Percentiles rank a stretch among this genome's conserved stretches.
Conservation (phyloP, 1,139 yeast species). For the Pichia sp. region DNA sequence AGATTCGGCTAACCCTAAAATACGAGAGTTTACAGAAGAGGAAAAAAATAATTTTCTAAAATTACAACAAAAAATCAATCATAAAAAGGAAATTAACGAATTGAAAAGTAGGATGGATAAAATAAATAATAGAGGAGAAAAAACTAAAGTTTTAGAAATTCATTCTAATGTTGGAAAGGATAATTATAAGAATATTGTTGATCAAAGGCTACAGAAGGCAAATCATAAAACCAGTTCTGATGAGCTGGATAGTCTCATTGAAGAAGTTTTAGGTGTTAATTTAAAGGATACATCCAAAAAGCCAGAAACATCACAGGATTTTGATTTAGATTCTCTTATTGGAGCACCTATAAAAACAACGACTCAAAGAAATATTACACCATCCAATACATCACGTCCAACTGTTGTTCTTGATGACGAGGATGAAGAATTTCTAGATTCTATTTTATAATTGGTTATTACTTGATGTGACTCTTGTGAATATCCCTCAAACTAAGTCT, state of each 20-base stretch:
- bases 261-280: constrained; percentile 13
- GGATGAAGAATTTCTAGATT: constrained; percentile 11
- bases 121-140: constrained; percentile 11
- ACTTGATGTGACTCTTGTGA: too few species aligned
- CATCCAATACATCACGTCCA: neutral
- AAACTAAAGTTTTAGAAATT: constrained; percentile 19
- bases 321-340: constrained; percentile 8
- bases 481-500: too few species aligned
- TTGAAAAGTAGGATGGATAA: constrained; percentile 16
- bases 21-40: constrained; percentile 19
- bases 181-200: constrained; percentile 18
- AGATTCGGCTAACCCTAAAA: constrained; percentile 8
- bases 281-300: constrained; percentile 1
- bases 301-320: neutral
- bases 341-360: neutral
- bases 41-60: constrained; percentile 20
- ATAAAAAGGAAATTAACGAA: constrained; percentile 10
- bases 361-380: neutral
- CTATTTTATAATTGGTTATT: constrained; percentile 3
- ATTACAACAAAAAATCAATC: constrained; percentile 20
- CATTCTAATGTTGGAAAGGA: constrained; percentile 16
- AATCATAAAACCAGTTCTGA: constrained; percentile 12
- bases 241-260: constrained; percentile 20
- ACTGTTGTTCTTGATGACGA: constrained; percentile 3
- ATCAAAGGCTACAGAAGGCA: constrained; percentile 7